Conservation (phyloP, 768 basidiomycete species). For the Amanita inopinata region DNA sequence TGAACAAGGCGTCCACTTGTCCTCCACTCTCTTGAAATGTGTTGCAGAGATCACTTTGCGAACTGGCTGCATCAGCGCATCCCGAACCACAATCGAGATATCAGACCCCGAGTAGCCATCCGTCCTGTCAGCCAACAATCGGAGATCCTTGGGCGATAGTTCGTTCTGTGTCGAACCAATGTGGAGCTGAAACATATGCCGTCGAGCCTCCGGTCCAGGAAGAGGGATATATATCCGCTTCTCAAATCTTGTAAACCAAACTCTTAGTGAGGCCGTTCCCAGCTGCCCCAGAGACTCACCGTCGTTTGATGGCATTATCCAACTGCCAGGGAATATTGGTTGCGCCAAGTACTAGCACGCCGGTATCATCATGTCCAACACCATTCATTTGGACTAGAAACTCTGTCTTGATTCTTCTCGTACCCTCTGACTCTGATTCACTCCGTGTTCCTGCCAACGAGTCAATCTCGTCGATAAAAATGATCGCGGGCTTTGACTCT, state of each 20-base stretch:
- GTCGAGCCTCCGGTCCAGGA: slow-evolving; percentile 84
- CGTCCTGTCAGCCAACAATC: slow-evolving; percentile 71
- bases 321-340: slow-evolving; percentile 99
- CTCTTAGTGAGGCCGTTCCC: neutral
- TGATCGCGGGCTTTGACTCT: slow-evolving; percentile 94
- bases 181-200: slow-evolving; percentile 95
- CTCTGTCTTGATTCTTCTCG: slow-evolving; percentile 95
- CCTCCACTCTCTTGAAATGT: slow-evolving; percentile 69
- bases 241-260: slow-evolving; percentile 56
- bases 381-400: slow-evolving; percentile 99
- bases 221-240: slow-evolving; percentile 98
- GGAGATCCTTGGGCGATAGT: slow-evolving; percentile 70
- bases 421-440: slow-evolving; percentile 96
- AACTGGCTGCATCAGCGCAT: slow-evolving; percentile 97
- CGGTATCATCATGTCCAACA: slow-evolving; percentile 94
- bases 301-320: slow-evolving; percentile 94
- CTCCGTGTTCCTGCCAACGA: slow-evolving; percentile 91
- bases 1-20: slow-evolving; percentile 92
- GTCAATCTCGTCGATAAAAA: slow-evolving; percentile 98
- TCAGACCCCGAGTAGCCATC: slow-evolving; percentile 96
- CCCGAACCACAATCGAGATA: slow-evolving; percentile 88
- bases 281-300: slow-evolving; percentile 37
- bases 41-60: slow-evolving; percentile 93
- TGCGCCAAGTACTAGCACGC: slow-evolving; percentile 91
- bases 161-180: slow-evolving; percentile 88